These are phyloP conservation scores for Cucurbita ficifolia DNA, from an alignment of 306 rosid species.

Conservation along the genomic window DNA sequence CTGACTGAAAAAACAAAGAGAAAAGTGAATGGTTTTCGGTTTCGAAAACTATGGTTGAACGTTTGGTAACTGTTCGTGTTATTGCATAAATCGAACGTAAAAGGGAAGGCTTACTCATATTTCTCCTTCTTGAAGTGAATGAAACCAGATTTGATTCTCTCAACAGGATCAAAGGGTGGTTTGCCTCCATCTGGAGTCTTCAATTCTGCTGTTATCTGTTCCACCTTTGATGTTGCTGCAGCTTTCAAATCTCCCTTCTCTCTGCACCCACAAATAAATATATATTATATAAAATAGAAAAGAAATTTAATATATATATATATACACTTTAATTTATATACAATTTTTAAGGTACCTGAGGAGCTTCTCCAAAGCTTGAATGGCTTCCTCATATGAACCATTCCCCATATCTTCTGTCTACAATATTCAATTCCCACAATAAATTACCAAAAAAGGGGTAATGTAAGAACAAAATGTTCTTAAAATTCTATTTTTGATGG, in stretches of 20 bases:
- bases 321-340: not conserved
- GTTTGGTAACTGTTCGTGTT: not conserved
- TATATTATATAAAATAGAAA: not conserved
- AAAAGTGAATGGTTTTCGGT: not conserved
- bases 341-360: constrained; percentile 32
- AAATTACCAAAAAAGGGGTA: not conserved
- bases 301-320: no score
- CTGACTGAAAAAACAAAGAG: constrained; percentile 23
- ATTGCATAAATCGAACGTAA: not conserved
- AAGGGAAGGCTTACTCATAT: constrained; percentile 51
- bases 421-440: not conserved
- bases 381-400: constrained; percentile 64
- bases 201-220: constrained; percentile 58
- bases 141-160: constrained; percentile 70
- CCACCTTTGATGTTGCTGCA: constrained; percentile 61
- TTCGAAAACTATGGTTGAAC: not conserved
- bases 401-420: constrained; percentile 79
- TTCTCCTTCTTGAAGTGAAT: constrained; percentile 81
- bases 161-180: constrained; percentile 44
- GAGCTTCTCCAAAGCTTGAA: constrained; percentile 67
- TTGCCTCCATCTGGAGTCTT: constrained; percentile 21
- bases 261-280: constrained; percentile 15
- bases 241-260: constrained; percentile 57
- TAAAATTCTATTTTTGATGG: not conserved
- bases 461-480: not conserved